phyloP scores from a whole-genome alignment of 1,139 yeast species.

The Ogataea hybrid region DNA sequence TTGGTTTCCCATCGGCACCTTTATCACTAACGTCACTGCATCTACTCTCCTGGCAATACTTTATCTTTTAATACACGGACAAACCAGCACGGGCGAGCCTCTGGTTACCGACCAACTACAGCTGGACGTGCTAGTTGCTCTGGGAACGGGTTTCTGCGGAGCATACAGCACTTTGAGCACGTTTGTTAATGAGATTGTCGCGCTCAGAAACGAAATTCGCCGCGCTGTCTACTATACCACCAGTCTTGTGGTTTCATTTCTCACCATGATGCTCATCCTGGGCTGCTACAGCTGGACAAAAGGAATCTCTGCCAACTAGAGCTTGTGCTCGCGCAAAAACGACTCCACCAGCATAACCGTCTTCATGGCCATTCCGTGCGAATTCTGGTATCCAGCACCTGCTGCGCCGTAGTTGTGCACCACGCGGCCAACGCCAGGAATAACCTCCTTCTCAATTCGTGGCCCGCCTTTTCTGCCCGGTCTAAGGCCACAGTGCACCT shows the following conservation, averaged over 20 bases:
- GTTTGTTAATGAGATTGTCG: slow-evolving; percentile 63
- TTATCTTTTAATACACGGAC: slow-evolving; percentile 51
- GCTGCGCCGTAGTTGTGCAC: slow-evolving; percentile 54
- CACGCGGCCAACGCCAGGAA: slow-evolving; percentile 16
- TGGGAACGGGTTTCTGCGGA: slow-evolving; percentile 76
- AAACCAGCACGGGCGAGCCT: slow-evolving; percentile 7
- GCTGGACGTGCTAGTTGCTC: slow-evolving; percentile 55
- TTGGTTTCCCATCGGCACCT: slow-evolving; percentile 73
- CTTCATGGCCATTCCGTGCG: slow-evolving; percentile 36
- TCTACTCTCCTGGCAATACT: slow-evolving; percentile 55
- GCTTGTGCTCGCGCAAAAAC: slow-evolving; percentile 6
- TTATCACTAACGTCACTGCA: slow-evolving; percentile 62
- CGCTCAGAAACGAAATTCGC: slow-evolving; percentile 30
- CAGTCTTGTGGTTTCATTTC: slow-evolving; percentile 41
- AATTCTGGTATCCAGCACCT: slow-evolving; percentile 49
- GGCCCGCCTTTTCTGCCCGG: slow-evolving; percentile 50
- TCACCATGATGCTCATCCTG: slow-evolving; percentile 42
- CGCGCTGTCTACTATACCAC: slow-evolving; percentile 17
- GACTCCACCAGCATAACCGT: slow-evolving; percentile 30
- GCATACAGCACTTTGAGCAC: slow-evolving; percentile 76
- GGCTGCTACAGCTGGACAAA: slow-evolving; percentile 56
- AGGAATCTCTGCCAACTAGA: slow-evolving; percentile 30
- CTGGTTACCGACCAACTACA: slow-evolving; percentile 38
- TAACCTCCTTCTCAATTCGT: slow-evolving; percentile 30
- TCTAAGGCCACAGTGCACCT: slow-evolving; percentile 49